Conservation (phyloP, 169 alveolate species). For the Cryptosporidium canis region DNA sequence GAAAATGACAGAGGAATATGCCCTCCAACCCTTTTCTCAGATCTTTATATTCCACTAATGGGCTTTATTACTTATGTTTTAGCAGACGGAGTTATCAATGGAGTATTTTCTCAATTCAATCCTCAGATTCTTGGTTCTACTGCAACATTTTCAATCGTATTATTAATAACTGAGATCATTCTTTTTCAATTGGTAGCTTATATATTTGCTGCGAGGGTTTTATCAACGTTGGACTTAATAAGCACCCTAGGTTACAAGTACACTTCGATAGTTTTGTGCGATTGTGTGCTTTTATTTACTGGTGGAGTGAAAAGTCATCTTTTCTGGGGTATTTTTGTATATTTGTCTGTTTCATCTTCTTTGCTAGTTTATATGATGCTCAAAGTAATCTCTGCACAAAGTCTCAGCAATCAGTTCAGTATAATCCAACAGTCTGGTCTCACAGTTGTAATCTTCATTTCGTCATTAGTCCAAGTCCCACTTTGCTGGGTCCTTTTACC, state of each 20-base stretch:
- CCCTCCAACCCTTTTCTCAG: constrained; percentile 69
- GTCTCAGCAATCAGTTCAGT: constrained; percentile 28
- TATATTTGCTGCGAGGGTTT: constrained; percentile 59
- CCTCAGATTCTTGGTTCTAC: constrained; percentile 72
- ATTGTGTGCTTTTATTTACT: constrained; percentile 17
- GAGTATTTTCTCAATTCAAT: constrained; percentile 45
- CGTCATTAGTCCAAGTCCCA: constrained; percentile 42
- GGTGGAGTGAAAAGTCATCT: constrained; percentile 34
- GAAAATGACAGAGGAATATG: constrained; percentile 16
- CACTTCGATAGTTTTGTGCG: constrained; percentile 44
- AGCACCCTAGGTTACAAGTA: constrained; percentile 64
- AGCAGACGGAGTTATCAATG: constrained; percentile 70
- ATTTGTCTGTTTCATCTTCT: constrained; percentile 50
- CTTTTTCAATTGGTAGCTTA: constrained; percentile 40
- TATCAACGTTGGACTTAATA: constrained; percentile 29
- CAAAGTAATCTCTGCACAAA: constrained; percentile 20
- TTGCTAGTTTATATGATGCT: constrained; percentile 53
- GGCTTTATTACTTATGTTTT: constrained; percentile 60
- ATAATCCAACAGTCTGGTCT: constrained; percentile 55
- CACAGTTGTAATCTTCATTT: constrained; percentile 21
- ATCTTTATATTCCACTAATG: constrained; percentile 60
- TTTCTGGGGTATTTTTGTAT: constrained; percentile 38
- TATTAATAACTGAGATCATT: constrained; percentile 26
- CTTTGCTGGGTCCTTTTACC: constrained; percentile 69
- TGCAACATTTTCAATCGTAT: constrained; percentile 56